Evolutionary conservation across 345 rosid genomes (phyloP).

Genomic region (Hevea brasiliensis): DNA sequence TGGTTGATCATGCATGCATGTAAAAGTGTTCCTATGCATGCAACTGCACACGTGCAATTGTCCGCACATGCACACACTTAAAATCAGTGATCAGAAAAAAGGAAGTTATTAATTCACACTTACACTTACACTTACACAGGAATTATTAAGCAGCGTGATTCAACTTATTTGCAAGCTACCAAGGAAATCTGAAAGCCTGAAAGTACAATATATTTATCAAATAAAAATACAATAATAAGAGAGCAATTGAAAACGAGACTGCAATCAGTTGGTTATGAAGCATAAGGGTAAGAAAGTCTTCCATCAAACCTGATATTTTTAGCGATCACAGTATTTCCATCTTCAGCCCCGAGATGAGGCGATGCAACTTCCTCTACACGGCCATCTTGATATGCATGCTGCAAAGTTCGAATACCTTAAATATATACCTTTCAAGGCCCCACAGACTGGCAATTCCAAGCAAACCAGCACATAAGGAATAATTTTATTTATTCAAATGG

Average conservation of each 20-base stretch:
- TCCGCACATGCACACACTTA: not conserved
- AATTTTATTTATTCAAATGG: not conserved
- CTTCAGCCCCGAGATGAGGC: constrained; percentile 71
- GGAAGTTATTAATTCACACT: not conserved
- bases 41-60: not conserved
- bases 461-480: too few species aligned
- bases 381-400: constrained; percentile 81
- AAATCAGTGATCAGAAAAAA: too few species aligned
- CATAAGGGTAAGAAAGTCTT: not conserved
- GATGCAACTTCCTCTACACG: constrained; percentile 68
- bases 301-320: constrained; percentile 48
- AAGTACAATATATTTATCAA: constrained; percentile 8
- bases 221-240: not conserved
- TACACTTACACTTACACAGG: constrained; percentile 24
- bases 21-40: not conserved
- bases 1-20: not conserved
- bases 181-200: constrained; percentile 75
- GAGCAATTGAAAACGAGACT: not conserved
- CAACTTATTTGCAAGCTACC: constrained; percentile 43
- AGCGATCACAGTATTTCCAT: constrained; percentile 58
- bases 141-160: not conserved
- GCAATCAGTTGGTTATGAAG: too few species aligned
- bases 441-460: not conserved
- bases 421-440: constrained; percentile 2
- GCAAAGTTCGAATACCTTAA: constrained; percentile 24